Conservation (phyloP, 768 basidiomycete genomes). For the Pulveroboletus ravenelii region DNA sequence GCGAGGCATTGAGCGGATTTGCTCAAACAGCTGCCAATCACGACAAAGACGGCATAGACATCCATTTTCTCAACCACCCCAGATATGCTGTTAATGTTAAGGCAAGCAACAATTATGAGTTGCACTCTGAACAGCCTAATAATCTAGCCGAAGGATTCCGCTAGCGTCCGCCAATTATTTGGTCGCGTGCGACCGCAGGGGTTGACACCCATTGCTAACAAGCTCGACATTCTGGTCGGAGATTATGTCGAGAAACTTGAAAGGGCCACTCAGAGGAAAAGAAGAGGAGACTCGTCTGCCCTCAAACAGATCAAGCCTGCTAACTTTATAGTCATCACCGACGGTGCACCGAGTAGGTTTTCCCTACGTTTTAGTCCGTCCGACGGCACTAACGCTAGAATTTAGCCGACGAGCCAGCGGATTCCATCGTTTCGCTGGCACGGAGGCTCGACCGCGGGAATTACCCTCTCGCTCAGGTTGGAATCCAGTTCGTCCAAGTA, state of each 20-base stretch:
- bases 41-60: slow-evolving; percentile 56
- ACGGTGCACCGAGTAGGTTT: slow-evolving; percentile 54
- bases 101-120: slow-evolving; percentile 21
- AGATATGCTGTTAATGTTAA: slow-evolving; percentile 34
- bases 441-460: slow-evolving; percentile 47
- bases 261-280: slow-evolving; percentile 23
- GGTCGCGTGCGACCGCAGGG: slow-evolving; percentile 40
- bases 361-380: neutral
- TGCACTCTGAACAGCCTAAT: neutral
- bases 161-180: slow-evolving; percentile 40
- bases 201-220: slow-evolving; percentile 42
- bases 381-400: neutral
- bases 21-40: slow-evolving; percentile 46
- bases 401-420: slow-evolving; percentile 49
- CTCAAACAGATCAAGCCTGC: slow-evolving; percentile 45
- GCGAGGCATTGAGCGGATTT: slow-evolving; percentile 36
- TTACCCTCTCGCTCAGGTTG: slow-evolving; percentile 55
- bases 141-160: slow-evolving; percentile 30
- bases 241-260: slow-evolving; percentile 36
- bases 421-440: slow-evolving; percentile 44
- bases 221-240: slow-evolving; percentile 36
- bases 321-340: slow-evolving; percentile 59
- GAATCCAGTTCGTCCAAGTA: slow-evolving; percentile 72
- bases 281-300: slow-evolving; percentile 18
- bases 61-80: slow-evolving; percentile 52